Evolutionary conservation across 2,329 filamentous ascomycete species (phyloP).

Genomic region (Aspergillus latus): DNA sequence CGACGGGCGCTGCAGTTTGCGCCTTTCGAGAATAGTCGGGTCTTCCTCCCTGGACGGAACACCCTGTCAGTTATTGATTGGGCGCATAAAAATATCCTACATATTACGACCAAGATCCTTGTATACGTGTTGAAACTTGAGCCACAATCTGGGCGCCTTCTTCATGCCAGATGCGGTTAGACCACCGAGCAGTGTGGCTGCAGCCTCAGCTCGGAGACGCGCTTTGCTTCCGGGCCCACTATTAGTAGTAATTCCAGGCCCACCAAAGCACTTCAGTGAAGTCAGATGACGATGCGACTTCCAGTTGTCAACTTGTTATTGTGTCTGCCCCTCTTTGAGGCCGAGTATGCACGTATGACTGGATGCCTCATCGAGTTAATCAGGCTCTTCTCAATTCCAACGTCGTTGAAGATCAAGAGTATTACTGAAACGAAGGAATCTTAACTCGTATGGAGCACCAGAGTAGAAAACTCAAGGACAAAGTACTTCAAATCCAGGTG

Average conservation of each 20-base stretch:
- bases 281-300: constrained; percentile 18
- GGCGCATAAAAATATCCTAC: constrained; percentile 3
- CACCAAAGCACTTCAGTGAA: neutral
- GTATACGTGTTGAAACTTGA: constrained; percentile 8
- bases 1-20: neutral
- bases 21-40: neutral
- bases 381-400: neutral
- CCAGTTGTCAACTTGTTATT: neutral
- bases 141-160: neutral
- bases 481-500: neutral
- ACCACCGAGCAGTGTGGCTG: constrained; percentile 10
- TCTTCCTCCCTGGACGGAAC: constrained; percentile 1
- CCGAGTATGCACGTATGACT: neutral
- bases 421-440: too few relatives aligned
- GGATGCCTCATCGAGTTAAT: neutral
- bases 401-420: neutral
- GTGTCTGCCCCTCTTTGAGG: neutral
- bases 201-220: constrained; percentile 26
- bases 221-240: constrained; percentile 24
- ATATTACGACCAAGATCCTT: neutral
- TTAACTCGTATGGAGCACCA: too few relatives aligned
- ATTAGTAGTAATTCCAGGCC: constrained; percentile 2
- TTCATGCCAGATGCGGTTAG: constrained; percentile 10
- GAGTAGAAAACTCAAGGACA: neutral
- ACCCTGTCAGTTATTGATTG: constrained; percentile 1